Percentiles rank a stretch among this genome's conserved stretches.
Evolutionary conservation across 2,329 filamentous ascomycete genomes (phyloP).

Genomic region (Zasmidium angulare): DNA sequence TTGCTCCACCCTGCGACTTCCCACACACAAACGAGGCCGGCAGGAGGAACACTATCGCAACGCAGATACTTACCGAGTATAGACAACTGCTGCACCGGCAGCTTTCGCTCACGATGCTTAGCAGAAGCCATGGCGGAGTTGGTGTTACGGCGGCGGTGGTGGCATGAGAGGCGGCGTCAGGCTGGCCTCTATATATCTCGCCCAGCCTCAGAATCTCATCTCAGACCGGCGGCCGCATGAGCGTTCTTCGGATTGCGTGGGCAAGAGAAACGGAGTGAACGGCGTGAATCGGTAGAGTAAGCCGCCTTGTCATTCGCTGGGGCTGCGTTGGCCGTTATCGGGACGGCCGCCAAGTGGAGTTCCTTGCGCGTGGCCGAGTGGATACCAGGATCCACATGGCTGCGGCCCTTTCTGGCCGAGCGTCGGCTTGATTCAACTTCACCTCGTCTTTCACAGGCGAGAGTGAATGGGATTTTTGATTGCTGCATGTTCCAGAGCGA

Average conservation of each 20-base stretch:
- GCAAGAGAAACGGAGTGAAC: background rate
- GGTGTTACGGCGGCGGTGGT: background rate
- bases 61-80: constrained; percentile 63
- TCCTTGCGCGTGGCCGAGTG: background rate
- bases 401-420: background rate
- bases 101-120: constrained; percentile 47
- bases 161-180: background rate
- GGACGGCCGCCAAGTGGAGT: background rate
- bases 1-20: background rate
- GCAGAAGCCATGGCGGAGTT: constrained; percentile 13
- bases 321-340: background rate
- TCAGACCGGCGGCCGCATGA: too few relatives aligned
- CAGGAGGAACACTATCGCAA: background rate
- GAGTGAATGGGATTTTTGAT: background rate
- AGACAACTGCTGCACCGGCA: constrained; percentile 73
- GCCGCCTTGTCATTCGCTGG: background rate
- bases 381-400: background rate
- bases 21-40: background rate
- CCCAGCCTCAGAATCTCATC: background rate
- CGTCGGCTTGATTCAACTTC: constrained; percentile 1
- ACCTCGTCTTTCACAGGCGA: background rate
- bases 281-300: background rate
- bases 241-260: too few relatives aligned
- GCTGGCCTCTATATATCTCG: background rate
- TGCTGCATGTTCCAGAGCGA: background rate